Evolutionary conservation across 2,329 filamentous ascomycete genomes (phyloP), one percentile per base, ranked within the genome.

Genomic region (Nemania diffusa): DNA sequence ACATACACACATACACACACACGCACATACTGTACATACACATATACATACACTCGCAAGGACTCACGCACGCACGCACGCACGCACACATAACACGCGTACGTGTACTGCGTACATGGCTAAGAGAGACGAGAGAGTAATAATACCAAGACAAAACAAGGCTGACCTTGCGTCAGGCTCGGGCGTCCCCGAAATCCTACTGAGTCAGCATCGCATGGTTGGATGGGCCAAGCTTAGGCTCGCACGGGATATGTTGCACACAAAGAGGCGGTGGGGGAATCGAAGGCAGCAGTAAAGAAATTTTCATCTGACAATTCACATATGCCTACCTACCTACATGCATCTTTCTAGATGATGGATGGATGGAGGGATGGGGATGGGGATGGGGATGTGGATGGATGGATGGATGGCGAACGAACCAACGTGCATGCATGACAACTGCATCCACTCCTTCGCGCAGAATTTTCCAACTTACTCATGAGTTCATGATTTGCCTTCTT

Each of bases 81-180:
- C n/a, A n/a, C n/a, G n/a, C n/a, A n/a, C n/a, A n/a, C n/a, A n/a
- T n/a, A 44, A 13, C 32, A 40, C 11, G 15, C 34, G 34, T 34
- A 40, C 34, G 11, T 13, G 34, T 13, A n/a, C n/a, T n/a, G n/a
- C n/a, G n/a, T n/a, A n/a, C n/a, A n/a, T n/a, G n/a, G n/a, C n/a
- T n/a, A n/a, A n/a, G n/a, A 29, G 29, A 51, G 27, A 51, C 32
- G 24, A 59, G 50, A 44, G 53, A 57, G 15, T 42, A 34, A 37
- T 34, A 29, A 29, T 60, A 37, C 42, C 11, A 51, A 52, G 27
- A 57, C 9, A 32, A 50, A 65, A 53, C 64, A 57, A 65, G 68
- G 68, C 65, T 69, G 68, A 68, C 68, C 57, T 48, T 59, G 61
- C 64, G 48, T 57, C 58, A 69, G 65, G 65, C 62, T 68, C 68